Percentiles rank a stretch among this genome's conserved stretches.
Evolutionary conservation across 2,329 filamentous ascomycete species (phyloP).

Genomic region (Cordyceps cateniannulata): DNA sequence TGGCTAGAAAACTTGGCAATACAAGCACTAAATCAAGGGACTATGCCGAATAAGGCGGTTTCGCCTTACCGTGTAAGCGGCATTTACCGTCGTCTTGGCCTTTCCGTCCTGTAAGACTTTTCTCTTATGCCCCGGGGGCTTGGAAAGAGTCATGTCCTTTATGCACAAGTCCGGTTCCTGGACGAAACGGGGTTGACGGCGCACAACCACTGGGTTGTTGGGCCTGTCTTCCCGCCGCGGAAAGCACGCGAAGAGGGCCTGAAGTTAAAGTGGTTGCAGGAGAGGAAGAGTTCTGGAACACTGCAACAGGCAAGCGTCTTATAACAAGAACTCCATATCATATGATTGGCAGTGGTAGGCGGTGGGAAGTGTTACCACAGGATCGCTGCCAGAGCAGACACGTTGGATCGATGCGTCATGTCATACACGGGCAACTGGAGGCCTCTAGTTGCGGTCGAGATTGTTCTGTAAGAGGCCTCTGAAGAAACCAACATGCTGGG

Average conservation of each 20-base stretch:
- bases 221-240: not conserved
- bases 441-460: not conserved
- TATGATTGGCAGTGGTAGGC: not conserved
- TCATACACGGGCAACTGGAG: not conserved
- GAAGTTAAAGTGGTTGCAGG: constrained; percentile 3
- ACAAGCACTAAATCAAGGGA: not conserved
- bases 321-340: not conserved
- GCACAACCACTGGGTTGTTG: no score
- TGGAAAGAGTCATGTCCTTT: not conserved
- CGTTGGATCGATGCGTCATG: not conserved
- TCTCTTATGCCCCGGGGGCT: not conserved
- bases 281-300: not conserved
- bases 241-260: not conserved
- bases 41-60: not conserved
- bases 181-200: not conserved
- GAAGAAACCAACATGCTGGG: not conserved
- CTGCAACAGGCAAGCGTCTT: not conserved
- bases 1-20: not conserved
- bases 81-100: not conserved
- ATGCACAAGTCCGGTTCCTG: not conserved
- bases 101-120: not conserved
- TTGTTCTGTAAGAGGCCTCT: not conserved
- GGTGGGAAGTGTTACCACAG: not conserved
- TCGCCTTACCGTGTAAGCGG: not conserved
- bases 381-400: not conserved